Base-by-base conservation (phyloP, 2,329 filamentous ascomycete species). In the Diaporthe australafricana region DNA sequence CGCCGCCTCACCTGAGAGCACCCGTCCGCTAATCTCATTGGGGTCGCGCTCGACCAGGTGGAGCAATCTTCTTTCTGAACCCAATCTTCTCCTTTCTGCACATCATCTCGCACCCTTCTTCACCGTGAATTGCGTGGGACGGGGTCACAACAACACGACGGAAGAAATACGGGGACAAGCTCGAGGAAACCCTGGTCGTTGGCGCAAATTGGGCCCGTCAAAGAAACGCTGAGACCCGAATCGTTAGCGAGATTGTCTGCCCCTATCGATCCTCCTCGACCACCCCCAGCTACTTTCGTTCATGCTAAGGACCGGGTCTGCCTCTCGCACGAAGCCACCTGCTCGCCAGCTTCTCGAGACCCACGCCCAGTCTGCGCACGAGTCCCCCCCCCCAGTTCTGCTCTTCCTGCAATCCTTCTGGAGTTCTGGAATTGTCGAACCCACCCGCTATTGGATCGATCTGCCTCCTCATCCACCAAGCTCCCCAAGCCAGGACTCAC, bases 191-290 rank as follows among this genome's bases (percentile, higher is more conserved):
- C 76, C 76, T 73, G 74, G 75, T 73, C 71, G 60, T 55, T 56
- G 73, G 73, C 76, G 75, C 77, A 80, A 80, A 78, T 79, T 80
- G 77, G 70, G 62, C 32, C 67, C 75, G 73, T 75, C 68, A 73
- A 73, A 76, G 76, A 75, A 74, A 77, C 76, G 74, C 73, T 74
- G 70, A 76, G 69, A 77, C 77, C 76, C 77, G 77, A 77, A 76
- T 77, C 78, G 76, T 81, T 83, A 84, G 81, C 81, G 82, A 84
- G 76, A 84, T 84, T 84, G 79, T 78, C 77, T 74, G 74, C 78
- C 77, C 78, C 79, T 79, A 80, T 81, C 72, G 47, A 69, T 68
- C 53, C 77, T 76, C 74, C 76, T 77, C 72, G 75, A 76, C 76
- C 74, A 76, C 76, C 77, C 78, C 79, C 74, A 73, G 77, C 75